Evolutionary conservation across 129 eudicot genomes (phyloP), one percentile per base, ranked within the genome.

Genomic region (Cynara cardunculus): DNA sequence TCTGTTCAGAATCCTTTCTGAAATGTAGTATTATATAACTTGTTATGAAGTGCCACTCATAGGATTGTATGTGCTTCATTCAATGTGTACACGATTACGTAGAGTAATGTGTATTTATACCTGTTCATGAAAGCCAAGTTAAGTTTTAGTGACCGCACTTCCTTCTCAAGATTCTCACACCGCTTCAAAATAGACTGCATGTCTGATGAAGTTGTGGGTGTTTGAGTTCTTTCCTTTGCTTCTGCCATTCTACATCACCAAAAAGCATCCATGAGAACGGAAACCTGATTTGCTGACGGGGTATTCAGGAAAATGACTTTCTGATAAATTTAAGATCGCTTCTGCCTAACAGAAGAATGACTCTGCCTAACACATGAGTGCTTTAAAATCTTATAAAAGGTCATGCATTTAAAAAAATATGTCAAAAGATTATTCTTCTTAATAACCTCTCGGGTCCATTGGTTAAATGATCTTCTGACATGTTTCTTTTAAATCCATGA

Each of bases 121-220:
- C 96, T 93, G 26, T 93, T 93, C 97, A 93, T 93, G 86, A 93
- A 93, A 69, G 96, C 84, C 85, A 93, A 59, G 80, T 93, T 93
- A 44, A 93, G 97, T 78, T 91, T 91, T 27, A 91, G 96, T 7
- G 97, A 93, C 2, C 97, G 85, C 65, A 89, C 97, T 93, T 93
- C 97, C 86, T 93, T 93, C 86, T 93, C 97, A 74, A 93, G 97
- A 84, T 90, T 93, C 59, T 93, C 97, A 64, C 97, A 93, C 39
- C 97, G 82, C 78, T 90, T 93, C 41, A 90, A 69, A 31, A 93
- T 77, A 35, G 96, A 87, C 73, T 90, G 97, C 92, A 86, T 90
- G 68, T 92, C 97, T 16, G 97, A 89, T 72, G 97, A 91, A 79
- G 87, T 78, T 75, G 86, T 82, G 31, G 93, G 97, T 25, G 90